A percentile compares a stretch with the other conserved stretches of the same genome.
These are phyloP conservation scores for Leccinellum albellum DNA, from an alignment of 768 basidiomycete species.

Conservation along the genomic window DNA sequence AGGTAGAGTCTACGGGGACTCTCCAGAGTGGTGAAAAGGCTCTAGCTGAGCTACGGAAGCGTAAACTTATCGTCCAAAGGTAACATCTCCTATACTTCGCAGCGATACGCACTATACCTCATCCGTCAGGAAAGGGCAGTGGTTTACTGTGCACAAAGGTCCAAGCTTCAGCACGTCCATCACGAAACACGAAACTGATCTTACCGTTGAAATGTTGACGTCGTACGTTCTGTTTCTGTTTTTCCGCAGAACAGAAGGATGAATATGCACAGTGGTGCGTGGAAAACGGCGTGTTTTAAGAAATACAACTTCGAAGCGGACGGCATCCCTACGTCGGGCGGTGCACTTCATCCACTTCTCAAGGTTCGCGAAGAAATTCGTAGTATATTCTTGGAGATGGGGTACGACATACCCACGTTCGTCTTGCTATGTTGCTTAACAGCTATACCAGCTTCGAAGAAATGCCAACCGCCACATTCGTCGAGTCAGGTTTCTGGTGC, in stretches of 20 bases:
- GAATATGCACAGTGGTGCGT: constrained; percentile 63
- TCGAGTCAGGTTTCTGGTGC: constrained; percentile 99
- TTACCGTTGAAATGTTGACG: constrained; percentile 91
- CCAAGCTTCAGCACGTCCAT: constrained; percentile 84
- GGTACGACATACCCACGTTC: constrained; percentile 47
- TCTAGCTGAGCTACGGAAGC: constrained; percentile 84
- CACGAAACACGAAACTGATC: constrained; percentile 91
- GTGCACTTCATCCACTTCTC: constrained; percentile 91
- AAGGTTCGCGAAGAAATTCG: constrained; percentile 98
- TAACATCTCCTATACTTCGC: constrained; percentile 25
- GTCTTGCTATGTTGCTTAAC: neutral
- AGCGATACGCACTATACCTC: constrained; percentile 2
- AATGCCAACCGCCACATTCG: constrained; percentile 95
- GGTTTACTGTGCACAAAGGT: constrained; percentile 89
- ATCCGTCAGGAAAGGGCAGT: constrained; percentile 79
- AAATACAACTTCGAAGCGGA: constrained; percentile 99
- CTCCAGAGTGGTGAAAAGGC: constrained; percentile 73
- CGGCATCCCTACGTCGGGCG: constrained; percentile 83
- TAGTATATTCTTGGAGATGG: constrained; percentile 99
- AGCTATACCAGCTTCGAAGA: constrained; percentile 75
- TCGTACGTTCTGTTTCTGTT: constrained; percentile 52
- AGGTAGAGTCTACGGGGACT: constrained; percentile 70
- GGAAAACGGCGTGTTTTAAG: constrained; percentile 93
- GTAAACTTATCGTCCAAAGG: constrained; percentile 86
- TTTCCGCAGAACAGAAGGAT: neutral